A percentile compares a stretch with the other conserved stretches of the same genome.
phyloP scores from a whole-genome alignment of 2,329 filamentous ascomycete genomes.

The Tothia fuscella region DNA sequence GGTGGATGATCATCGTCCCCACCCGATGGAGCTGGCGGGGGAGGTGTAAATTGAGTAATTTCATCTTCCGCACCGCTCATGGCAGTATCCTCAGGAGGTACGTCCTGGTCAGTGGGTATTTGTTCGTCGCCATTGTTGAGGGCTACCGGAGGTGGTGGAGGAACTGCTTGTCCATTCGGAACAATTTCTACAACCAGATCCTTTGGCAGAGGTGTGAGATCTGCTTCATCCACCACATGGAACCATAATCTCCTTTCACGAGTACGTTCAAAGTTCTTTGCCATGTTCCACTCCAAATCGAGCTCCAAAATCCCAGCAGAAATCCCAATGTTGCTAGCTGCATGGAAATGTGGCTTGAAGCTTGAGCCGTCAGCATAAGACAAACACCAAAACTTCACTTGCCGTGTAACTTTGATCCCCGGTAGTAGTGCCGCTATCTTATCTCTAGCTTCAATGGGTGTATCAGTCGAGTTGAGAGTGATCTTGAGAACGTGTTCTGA shows the following conservation, averaged over 20 bases:
- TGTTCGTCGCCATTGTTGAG: not conserved
- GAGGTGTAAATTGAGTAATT: not conserved
- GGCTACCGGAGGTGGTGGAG: constrained; percentile 18
- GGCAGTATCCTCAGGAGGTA: constrained; percentile 21
- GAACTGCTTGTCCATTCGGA: not conserved
- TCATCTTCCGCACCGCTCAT: constrained; percentile 28
- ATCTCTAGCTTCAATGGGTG: constrained; percentile 4
- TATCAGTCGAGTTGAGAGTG: constrained; percentile 2
- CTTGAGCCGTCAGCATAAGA: constrained; percentile 18
- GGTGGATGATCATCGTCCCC: constrained; percentile 16
- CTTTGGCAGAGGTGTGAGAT: constrained; percentile 7
- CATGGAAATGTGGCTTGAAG: constrained; percentile 1
- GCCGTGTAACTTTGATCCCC: constrained; percentile 24
- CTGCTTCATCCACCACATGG: constrained; percentile 16
- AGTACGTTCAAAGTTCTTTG: not conserved
- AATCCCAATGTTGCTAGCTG: not conserved
- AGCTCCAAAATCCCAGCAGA: constrained; percentile 1
- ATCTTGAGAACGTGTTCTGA: constrained; percentile 9
- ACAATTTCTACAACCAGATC: not conserved
- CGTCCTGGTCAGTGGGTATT: not conserved
- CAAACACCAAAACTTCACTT: constrained; percentile 29
- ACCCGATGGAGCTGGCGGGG: not conserved
- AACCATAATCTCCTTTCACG: constrained; percentile 10
- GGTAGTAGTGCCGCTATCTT: constrained; percentile 8
- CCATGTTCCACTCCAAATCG: constrained; percentile 6